These are phyloP conservation scores for Leccinum variabile DNA, from an alignment of 1,284 basidiomycete species.

Conservation along the genomic window DNA sequence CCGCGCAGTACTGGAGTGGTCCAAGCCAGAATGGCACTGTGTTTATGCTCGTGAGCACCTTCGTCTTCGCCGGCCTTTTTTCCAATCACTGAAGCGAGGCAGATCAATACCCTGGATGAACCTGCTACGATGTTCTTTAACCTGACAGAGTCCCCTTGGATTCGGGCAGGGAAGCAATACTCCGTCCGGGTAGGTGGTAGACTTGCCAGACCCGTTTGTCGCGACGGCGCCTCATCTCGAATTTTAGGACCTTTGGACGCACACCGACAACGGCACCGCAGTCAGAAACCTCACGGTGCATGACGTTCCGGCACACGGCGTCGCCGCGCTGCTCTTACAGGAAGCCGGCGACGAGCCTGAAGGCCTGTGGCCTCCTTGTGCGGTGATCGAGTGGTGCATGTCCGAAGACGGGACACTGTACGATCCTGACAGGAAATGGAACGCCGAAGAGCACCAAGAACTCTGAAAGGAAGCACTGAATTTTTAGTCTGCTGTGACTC, in stretches of 20 bases:
- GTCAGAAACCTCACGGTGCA: slow-evolving; percentile 60
- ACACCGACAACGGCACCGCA: slow-evolving; percentile 67
- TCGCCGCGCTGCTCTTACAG: slow-evolving; percentile 62
- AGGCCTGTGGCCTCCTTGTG: slow-evolving; percentile 49
- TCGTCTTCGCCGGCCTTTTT: not conserved
- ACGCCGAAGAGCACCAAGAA: slow-evolving; percentile 20
- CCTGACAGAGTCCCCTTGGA: slow-evolving; percentile 69
- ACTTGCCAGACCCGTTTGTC: not conserved
- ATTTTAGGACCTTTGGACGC: slow-evolving; percentile 62
- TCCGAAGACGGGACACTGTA: slow-evolving; percentile 32
- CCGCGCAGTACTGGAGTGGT: slow-evolving; percentile 62
- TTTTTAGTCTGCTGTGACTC: not conserved
- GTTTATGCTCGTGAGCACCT: slow-evolving; percentile 50
- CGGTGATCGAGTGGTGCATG: slow-evolving; percentile 46
- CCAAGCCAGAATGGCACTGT: slow-evolving; percentile 53
- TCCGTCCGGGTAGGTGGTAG: slow-evolving; percentile 47
- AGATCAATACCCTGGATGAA: slow-evolving; percentile 55
- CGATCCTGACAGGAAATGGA: slow-evolving; percentile 34
- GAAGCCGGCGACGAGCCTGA: slow-evolving; percentile 67
- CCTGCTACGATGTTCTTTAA: slow-evolving; percentile 60
- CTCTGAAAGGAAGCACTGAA: not conserved
- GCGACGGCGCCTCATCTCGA: slow-evolving; percentile 7
- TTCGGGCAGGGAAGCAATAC: slow-evolving; percentile 64
- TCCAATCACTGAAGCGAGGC: slow-evolving; percentile 2
- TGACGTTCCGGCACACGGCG: slow-evolving; percentile 63